Base-by-base conservation (phyloP, 225 moss, liverwort and hornwort species). In the Takakia lepidozioides region DNA sequence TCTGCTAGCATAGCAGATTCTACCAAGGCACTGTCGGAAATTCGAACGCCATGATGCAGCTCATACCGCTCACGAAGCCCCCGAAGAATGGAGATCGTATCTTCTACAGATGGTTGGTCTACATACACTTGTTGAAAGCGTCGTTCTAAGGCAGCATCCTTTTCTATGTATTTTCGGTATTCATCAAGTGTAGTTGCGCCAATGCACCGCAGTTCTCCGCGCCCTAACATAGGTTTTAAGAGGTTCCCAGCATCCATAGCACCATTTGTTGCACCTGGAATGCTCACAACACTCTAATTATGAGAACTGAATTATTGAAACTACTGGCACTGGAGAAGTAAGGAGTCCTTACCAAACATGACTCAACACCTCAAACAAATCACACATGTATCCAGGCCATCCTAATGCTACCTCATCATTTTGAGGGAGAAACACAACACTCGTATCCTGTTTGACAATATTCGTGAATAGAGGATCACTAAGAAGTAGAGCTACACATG, bases 161-260 rank as follows among this genome's bases (percentile, higher is more conserved):
- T 90, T 46, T 98, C 95, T 38, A 98, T 72, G 45, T 98, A 98
- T 48, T 98, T 87, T 13, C 95, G 80, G 39, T 62, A 98, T 34
- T 98, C 95, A 49, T 98, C 95, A 48, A 98, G 69, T 18, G 95
- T 90, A 1, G 95, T 90, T 48, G 90, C 95, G 32, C 95, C 90
- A 16, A 98, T 98, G 43, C 95, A 98, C 16, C 90, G 84, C n/a
- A 98, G 57, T 44, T 98, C 95, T 34, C 90, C 95, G 52, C 95
- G 84, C 22, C 90, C 95, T 11, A 98, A 54, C 95, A 91, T 98
- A 20, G 95, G 95, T 60, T 91, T 98, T 60, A 98, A 37, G 11
- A 98, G 49, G 37, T 87, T 98, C 20, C 95, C 90, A 35, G 90
- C 90, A 59, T 91, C 90, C 95, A 91, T 98, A n/a, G 87, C 90